Percentiles rank a stretch among this genome's conserved stretches.
Conservation (phyloP, 2,329 filamentous ascomycete species). For the Cercospora sesami region DNA sequence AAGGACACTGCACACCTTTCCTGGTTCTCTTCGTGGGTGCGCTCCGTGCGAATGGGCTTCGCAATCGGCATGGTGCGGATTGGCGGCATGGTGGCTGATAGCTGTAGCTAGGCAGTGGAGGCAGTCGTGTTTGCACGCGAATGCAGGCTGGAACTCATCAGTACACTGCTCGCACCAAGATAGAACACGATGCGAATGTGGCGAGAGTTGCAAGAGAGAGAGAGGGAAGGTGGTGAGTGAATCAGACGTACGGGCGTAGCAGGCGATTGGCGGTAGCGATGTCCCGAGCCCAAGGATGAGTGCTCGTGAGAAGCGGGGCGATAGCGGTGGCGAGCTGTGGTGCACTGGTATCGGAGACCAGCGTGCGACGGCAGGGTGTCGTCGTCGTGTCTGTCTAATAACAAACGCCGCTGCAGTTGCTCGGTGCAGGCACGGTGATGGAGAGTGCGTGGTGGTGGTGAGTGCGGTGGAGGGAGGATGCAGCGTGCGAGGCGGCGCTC, state of each 20-base stretch:
- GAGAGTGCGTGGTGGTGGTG: slow-evolving; percentile 5
- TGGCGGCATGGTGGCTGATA: slow-evolving; percentile 35
- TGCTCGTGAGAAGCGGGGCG: slow-evolving; percentile 19
- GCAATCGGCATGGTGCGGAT: slow-evolving; percentile 42
- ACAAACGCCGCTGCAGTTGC: slow-evolving; percentile 16
- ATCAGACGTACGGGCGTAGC: slow-evolving; percentile 4
- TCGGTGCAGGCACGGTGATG: background rate
- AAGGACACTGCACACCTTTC: slow-evolving; percentile 54
- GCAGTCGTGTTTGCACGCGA: background rate
- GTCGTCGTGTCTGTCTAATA: slow-evolving; percentile 35
- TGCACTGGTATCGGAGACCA: slow-evolving; percentile 1
- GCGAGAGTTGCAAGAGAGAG: background rate
- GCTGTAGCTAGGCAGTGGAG: background rate
- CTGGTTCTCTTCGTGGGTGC: slow-evolving; percentile 78
- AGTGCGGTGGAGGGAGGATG: background rate
- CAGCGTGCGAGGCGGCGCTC: background rate
- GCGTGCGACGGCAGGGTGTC: slow-evolving; percentile 7
- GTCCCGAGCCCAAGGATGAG: slow-evolving; percentile 14
- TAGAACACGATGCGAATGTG: background rate
- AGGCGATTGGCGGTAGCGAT: slow-evolving; percentile 10
- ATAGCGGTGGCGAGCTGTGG: slow-evolving; percentile 18
- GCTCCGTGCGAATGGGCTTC: slow-evolving; percentile 62
- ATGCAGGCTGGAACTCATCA: background rate
- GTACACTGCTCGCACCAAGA: background rate
- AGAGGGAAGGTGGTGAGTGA: background rate